Evolutionary conservation across 148 eudicot species (phyloP), one percentile per base, ranked within the genome.

Genomic region (Cornus suecica): DNA sequence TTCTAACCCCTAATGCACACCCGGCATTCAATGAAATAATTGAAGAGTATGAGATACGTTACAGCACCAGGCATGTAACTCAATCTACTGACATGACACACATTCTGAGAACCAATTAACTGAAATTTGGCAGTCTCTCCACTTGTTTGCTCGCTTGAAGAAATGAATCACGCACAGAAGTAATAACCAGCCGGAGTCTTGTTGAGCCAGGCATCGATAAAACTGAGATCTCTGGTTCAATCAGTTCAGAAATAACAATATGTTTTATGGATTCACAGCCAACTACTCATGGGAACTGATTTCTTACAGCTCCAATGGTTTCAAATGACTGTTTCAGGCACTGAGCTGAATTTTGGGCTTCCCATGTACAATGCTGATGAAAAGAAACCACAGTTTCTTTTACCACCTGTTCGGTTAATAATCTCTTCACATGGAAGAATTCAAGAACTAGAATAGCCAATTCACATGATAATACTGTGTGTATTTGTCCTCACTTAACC

Each of bases 401-500:
- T 10, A 10, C 76, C 65, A 52, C 2, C 18, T 18, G 30, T 73
- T 31, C 25, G 10, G 31, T 9, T 2, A 18, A 26, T 72, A 32
- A 32, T 30, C 64, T 61, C 76, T 37, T 27, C 76, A 37, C 18
- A 27, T 18, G 24, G 61, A 74, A 25, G 60, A 20, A 25, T 22
- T 28, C 15, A 20, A 27, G 54, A 20, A 64, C 24, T 41, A 64
- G 60, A 42, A 63, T 26, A 71, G 32, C 65, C 54, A 73, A 73
- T 2, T 18, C 20, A 25, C 24, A 73, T 26, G 14, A 48, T 30
- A n/a, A 15, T 42, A 4, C 54, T 48, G 20, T 70, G 23, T 24
- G 26, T 67, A 70, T 68, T 22, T 32, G 20, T 31, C 51, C 27
- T 87, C 79, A 93, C 70, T 87, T 87, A 63, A 93, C 89, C 27